Percentiles rank a stretch among this genome's conserved stretches.
Conservation (phyloP, 176 grass and related monocot species). For the Bothriochloa decipiens region DNA sequence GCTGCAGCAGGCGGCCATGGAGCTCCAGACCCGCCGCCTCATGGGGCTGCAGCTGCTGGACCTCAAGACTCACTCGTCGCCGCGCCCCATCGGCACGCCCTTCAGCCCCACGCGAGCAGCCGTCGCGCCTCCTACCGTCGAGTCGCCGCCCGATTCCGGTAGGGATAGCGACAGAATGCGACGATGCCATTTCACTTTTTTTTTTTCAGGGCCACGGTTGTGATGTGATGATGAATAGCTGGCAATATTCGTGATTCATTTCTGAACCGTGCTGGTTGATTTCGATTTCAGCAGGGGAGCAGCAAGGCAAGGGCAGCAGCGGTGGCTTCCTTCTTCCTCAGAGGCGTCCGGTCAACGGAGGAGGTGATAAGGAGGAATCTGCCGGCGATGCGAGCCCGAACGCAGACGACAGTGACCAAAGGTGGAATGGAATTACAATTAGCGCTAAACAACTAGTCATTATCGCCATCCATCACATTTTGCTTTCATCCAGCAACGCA, state of each 20-base stretch:
- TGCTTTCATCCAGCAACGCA: constrained; percentile 50
- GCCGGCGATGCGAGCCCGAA: constrained; percentile 67
- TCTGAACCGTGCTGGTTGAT: background rate
- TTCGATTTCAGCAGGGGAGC: background rate
- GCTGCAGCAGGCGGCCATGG: constrained; percentile 89
- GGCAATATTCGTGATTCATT: background rate
- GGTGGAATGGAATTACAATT: constrained; percentile 55
- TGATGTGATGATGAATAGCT: background rate
- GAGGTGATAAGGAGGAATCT: constrained; percentile 87
- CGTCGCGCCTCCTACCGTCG: background rate
- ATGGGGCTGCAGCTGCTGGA: constrained; percentile 77
- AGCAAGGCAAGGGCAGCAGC: constrained; percentile 43
- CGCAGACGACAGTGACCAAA: constrained; percentile 87
- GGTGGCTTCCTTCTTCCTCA: constrained; percentile 48
- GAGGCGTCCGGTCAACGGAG: constrained; percentile 58
- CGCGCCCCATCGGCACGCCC: constrained; percentile 37
- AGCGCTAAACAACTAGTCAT: constrained; percentile 43
- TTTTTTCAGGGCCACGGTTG: background rate
- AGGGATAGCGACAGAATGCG: background rate
- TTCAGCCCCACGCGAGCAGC: constrained; percentile 31
- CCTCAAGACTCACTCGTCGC: constrained; percentile 54
- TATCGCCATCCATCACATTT: constrained; percentile 42
- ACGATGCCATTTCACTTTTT: background rate
- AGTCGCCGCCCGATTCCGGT: constrained; percentile 52
- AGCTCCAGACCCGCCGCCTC: constrained; percentile 79